Evolutionary conservation across 139 green algal genomes (phyloP).

Genomic region (Asterochloris erici): DNA sequence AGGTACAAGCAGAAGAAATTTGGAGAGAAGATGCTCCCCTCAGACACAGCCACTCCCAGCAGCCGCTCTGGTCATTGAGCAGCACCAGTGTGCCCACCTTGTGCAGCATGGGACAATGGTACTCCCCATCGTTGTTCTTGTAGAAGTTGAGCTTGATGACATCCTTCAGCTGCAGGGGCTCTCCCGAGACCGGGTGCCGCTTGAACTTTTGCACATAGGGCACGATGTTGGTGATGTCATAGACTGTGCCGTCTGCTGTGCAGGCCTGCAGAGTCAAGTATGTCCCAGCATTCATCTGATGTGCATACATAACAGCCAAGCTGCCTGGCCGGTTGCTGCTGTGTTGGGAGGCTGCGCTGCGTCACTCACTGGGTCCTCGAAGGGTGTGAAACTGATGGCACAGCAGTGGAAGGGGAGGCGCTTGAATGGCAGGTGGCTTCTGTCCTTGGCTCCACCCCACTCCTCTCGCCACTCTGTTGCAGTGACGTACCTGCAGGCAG

Average conservation of each 20-base stretch:
- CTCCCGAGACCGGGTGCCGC: slow-evolving; percentile 80
- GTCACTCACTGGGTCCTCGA: slow-evolving; percentile 82
- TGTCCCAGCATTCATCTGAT: neutral
- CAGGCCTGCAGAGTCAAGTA: slow-evolving; percentile 44
- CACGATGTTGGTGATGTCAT: slow-evolving; percentile 78
- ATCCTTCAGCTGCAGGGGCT: slow-evolving; percentile 79
- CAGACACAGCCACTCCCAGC: too few species aligned
- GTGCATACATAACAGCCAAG: neutral
- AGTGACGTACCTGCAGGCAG: slow-evolving; percentile 65
- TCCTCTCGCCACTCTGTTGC: slow-evolving; percentile 88
- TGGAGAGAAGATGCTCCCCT: too few species aligned
- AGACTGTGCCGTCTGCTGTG: slow-evolving; percentile 76
- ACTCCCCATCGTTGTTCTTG: slow-evolving; percentile 86
- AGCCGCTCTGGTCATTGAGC: neutral
- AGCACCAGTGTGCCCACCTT: slow-evolving; percentile 47
- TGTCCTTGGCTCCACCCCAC: slow-evolving; percentile 67
- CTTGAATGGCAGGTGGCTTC: slow-evolving; percentile 51
- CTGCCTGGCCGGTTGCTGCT: neutral
- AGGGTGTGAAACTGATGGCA: slow-evolving; percentile 88
- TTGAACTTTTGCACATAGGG: slow-evolving; percentile 86
- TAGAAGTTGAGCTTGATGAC: slow-evolving; percentile 89
- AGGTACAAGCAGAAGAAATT: too few species aligned
- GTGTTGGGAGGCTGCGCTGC: neutral
- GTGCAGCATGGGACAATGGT: slow-evolving; percentile 86
- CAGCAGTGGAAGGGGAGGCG: slow-evolving; percentile 93